Conservation (phyloP, 2,329 filamentous ascomycete species). For the Penicillium psychrosexuale region DNA sequence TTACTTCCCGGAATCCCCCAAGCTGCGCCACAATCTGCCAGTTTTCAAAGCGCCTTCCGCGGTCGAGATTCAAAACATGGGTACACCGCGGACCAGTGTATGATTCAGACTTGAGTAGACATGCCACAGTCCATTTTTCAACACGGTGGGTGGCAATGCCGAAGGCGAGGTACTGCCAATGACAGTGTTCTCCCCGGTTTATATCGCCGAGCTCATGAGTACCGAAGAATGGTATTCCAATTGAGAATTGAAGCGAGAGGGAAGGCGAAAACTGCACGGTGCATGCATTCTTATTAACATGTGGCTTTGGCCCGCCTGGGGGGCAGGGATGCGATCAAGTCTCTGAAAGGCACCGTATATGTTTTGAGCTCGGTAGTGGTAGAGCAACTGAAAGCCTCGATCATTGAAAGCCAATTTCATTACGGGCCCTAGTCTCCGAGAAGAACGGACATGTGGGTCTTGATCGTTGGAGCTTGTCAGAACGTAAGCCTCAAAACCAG, state of each 20-base stretch:
- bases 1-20: constrained; percentile 33
- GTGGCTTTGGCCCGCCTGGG: constrained; percentile 15
- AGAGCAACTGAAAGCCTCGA: constrained; percentile 34
- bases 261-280: constrained; percentile 24
- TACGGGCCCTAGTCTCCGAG: constrained; percentile 23
- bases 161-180: constrained; percentile 42
- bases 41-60: constrained; percentile 37
- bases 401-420: constrained; percentile 39
- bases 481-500: constrained; percentile 17
- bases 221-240: constrained; percentile 42
- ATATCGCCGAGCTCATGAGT: constrained; percentile 29
- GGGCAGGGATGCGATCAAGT: constrained; percentile 10
- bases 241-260: constrained; percentile 33
- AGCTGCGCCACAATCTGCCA: constrained; percentile 40
- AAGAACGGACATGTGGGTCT: not conserved
- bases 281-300: constrained; percentile 22
- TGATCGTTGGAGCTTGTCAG: constrained; percentile 17
- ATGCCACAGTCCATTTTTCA: constrained; percentile 37
- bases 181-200: constrained; percentile 24
- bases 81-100: constrained; percentile 28
- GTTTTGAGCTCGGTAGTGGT: constrained; percentile 32
- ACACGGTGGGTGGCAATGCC: constrained; percentile 37
- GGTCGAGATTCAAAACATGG: constrained; percentile 39
- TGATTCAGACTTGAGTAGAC: constrained; percentile 37
- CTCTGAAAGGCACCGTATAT: constrained; percentile 38